Percentiles rank a stretch among this genome's conserved stretches.
phyloP scores from a whole-genome alignment of 2,329 filamentous ascomycete species.

The Neofusicoccum kwambonambiense region DNA sequence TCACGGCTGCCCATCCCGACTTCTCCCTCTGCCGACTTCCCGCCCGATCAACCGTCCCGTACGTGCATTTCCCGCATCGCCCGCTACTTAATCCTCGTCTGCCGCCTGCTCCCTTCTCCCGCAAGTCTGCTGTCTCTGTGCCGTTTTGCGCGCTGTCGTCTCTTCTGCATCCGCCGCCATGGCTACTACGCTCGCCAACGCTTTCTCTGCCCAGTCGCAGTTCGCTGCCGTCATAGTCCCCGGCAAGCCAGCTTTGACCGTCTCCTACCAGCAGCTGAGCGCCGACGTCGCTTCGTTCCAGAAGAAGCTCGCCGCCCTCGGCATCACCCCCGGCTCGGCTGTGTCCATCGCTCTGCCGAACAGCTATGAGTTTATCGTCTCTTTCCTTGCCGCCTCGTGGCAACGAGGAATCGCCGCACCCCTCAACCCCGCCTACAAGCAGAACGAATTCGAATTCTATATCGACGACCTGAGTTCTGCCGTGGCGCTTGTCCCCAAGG shows the following conservation, averaged over 20 bases:
- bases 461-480: conserved; percentile 83
- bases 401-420: conserved; percentile 81
- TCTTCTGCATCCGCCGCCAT: conserved; percentile 35
- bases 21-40: conserved; percentile 11
- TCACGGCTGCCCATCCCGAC: neutral
- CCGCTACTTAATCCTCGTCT: neutral
- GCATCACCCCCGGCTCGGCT: conserved; percentile 65
- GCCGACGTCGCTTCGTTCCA: conserved; percentile 70
- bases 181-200: conserved; percentile 60
- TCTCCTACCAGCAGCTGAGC: conserved; percentile 68
- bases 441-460: conserved; percentile 88
- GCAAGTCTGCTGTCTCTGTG: neutral
- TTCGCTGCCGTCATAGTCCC: conserved; percentile 72
- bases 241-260: conserved; percentile 61
- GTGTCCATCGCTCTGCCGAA: conserved; percentile 83
- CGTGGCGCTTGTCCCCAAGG: conserved; percentile 72
- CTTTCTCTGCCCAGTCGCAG: conserved; percentile 53
- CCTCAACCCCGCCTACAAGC: conserved; percentile 86
- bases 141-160: neutral
- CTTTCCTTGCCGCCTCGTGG: conserved; percentile 82
- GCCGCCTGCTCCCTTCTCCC: neutral
- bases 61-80: neutral
- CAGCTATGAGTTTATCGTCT: conserved; percentile 83
- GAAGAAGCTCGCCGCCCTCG: conserved; percentile 71
- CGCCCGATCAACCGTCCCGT: neutral